Percentiles rank a stretch among this genome's conserved stretches.
phyloP scores from a whole-genome alignment of 306 rosid genomes.

The Adenanthera pavonina region DNA sequence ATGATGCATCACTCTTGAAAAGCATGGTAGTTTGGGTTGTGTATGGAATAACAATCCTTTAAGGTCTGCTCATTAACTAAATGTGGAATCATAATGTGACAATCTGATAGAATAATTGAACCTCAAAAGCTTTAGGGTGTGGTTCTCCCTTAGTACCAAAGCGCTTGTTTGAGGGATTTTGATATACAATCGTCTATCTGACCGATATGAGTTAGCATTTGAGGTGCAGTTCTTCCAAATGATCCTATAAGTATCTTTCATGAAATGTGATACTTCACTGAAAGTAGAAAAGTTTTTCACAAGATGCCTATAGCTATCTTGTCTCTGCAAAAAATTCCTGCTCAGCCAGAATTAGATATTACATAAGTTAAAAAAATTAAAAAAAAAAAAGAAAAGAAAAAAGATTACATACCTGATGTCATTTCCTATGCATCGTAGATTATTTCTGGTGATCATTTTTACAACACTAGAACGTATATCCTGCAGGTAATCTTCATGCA shows the following conservation, averaged over 20 bases:
- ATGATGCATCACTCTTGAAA: background rate
- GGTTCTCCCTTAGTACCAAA: background rate
- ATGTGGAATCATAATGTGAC: no score
- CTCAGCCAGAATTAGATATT: background rate
- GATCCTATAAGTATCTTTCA: background rate
- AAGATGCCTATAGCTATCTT: background rate
- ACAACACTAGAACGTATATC: constrained; percentile 50
- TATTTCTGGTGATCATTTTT: constrained; percentile 59
- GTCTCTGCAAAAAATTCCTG: background rate
- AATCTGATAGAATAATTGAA: background rate
- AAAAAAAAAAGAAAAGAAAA: background rate
- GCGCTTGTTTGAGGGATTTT: background rate
- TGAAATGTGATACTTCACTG: background rate
- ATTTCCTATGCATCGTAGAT: constrained; percentile 43
- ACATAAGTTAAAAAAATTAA: no score
- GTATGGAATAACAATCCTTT: background rate
- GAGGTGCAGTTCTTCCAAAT: background rate
- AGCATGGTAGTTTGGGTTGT: background rate
- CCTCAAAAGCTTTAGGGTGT: background rate
- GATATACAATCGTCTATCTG: no score
- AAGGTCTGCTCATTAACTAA: no score
- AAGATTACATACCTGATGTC: constrained; percentile 62
- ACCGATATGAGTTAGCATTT: background rate
- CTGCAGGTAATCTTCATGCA: constrained; percentile 52
- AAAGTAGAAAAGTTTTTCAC: background rate